Percentiles rank a stretch among this genome's conserved stretches.
Conservation (phyloP, 495 filamentous ascomycete genomes). For the Neurospora cerealis region DNA sequence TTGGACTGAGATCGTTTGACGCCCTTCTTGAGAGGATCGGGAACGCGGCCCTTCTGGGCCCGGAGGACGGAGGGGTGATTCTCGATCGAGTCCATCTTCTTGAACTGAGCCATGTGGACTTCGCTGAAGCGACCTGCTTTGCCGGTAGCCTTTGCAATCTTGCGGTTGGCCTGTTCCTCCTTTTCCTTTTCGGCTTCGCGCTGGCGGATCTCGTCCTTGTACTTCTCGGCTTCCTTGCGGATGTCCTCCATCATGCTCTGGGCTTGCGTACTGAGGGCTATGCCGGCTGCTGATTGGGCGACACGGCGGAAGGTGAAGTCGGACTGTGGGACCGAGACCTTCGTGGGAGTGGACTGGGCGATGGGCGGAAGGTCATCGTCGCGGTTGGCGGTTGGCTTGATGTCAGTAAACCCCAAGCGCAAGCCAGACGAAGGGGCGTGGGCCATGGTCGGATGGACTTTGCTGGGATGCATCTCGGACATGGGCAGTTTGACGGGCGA, state of each 20-base stretch:
- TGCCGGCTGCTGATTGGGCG: slow-evolving; percentile 40
- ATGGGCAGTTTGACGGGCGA: slow-evolving; percentile 45
- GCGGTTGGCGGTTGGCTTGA: slow-evolving; percentile 31
- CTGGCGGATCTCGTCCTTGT: slow-evolving; percentile 51
- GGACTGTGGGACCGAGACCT: slow-evolving; percentile 40
- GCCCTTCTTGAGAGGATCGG: slow-evolving; percentile 39
- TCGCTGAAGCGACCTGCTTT: slow-evolving; percentile 70
- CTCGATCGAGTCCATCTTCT: slow-evolving; percentile 93
- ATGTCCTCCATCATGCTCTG: slow-evolving; percentile 69
- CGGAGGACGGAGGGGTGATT: slow-evolving; percentile 74
- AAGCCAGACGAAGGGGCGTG: slow-evolving; percentile 51
- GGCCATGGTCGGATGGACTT: slow-evolving; percentile 59
- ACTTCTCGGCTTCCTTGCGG: slow-evolving; percentile 55
- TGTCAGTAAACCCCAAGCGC: slow-evolving; percentile 57
- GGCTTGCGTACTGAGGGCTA: slow-evolving; percentile 57
- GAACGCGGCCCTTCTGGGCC: slow-evolving; percentile 46
- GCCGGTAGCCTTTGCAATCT: slow-evolving; percentile 68
- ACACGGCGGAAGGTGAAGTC: slow-evolving; percentile 67
- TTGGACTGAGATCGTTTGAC: slow-evolving; percentile 47
- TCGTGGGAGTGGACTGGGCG: slow-evolving; percentile 39
- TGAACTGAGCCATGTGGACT: slow-evolving; percentile 76
- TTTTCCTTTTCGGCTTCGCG: slow-evolving; percentile 37
- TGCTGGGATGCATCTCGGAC: slow-evolving; percentile 73
- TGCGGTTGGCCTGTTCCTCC: slow-evolving; percentile 41
- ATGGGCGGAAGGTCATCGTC: slow-evolving; percentile 17